These are phyloP conservation scores for Dendrobium huoshanense DNA, from an alignment of 106 monocot species.

Conservation along the genomic window DNA sequence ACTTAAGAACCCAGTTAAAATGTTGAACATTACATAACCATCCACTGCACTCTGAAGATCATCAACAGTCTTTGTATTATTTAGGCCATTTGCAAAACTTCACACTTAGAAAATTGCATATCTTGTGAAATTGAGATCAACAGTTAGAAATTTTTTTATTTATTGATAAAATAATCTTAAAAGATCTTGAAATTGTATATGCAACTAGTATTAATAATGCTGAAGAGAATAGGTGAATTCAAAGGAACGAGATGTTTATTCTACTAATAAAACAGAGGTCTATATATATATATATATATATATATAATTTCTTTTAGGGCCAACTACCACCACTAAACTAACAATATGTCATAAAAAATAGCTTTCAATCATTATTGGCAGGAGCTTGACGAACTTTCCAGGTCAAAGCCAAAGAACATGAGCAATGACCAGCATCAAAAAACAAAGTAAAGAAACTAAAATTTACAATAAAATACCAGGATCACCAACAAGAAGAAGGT, in stretches of 20 bases:
- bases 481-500: conserved; percentile 96
- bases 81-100: not conserved
- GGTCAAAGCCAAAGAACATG: not conserved
- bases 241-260: no score
- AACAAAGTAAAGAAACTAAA: not conserved
- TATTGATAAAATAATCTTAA: no score
- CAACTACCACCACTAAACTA: no score
- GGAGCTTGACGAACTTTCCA: not conserved
- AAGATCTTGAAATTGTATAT: no score
- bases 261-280: no score
- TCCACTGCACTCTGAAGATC: not conserved
- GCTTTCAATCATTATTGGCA: not conserved
- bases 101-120: not conserved
- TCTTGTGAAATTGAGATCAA: no score
- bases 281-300: no score
- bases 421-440: not conserved
- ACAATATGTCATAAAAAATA: no score
- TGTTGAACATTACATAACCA: not conserved
- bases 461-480: conserved; percentile 46
- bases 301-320: no score
- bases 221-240: no score
- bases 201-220: no score
- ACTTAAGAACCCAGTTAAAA: not conserved
- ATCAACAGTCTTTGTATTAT: not conserved
- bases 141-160: no score